Evolutionary conservation across 148 eudicot species (phyloP), one percentile per base, ranked within the genome.

Genomic region (Camellia granthamiana): DNA sequence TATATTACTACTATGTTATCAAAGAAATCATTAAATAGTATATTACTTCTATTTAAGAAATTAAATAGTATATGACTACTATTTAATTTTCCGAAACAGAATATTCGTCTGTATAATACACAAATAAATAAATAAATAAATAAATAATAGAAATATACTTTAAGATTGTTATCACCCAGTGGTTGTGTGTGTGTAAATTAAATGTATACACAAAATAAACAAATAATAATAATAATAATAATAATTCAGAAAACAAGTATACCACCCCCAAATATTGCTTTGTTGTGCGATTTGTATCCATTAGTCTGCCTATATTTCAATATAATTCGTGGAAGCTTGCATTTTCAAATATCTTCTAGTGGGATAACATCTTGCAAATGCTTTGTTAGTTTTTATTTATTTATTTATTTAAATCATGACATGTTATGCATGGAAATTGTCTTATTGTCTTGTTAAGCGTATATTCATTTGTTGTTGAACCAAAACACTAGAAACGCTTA

Each of bases 241-340:
- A 23, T 23, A 23, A 23, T 23, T 23, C 23, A 23, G 23, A 94
- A 85, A 94, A 94, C 90, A 94, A 94, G 79, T 94, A 93, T 86
- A 91, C 91, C 86, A 93, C 97, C 23, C 97, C 97, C 0, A 93
- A 93, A 75, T 93, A 87, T 68, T 94, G 95, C 2, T 90, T 77
- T 82, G 92, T 91, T 77, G 95, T 91, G 47, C 88, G 97, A 80
- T 93, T 93, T 84, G 92, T 91, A 91, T 86, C 90, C 90, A 82
- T 88, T 16, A 16, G 54, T 21, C 1, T 47, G 4, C 18, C 42
- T 74, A n/a, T 12, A 15, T 12, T 13, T 16, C 3, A 13, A 18
- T 47, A 2, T 52, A 8, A 55, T 61, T 8, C 6, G 2, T 8
- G 7, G 12, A 9, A 16, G 19, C 71, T 46, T 19, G 38, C 42